Percentiles rank a stretch among this genome's conserved stretches.
These are phyloP conservation scores for Didymella lethalis DNA, from an alignment of 2,329 filamentous ascomycete species.

Conservation along the genomic window DNA sequence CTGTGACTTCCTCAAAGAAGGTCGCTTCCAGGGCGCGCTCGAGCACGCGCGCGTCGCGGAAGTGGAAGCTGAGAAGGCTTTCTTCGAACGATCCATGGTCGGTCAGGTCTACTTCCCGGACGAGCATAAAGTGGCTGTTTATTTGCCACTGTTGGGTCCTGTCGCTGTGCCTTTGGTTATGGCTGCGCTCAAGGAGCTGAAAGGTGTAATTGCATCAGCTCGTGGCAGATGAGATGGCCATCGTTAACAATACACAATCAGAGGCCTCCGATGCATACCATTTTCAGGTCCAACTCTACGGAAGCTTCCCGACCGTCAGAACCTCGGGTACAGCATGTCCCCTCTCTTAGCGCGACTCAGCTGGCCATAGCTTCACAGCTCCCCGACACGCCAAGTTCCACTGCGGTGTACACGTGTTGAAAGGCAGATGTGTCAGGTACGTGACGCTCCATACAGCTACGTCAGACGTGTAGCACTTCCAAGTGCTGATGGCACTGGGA, in stretches of 20 bases:
- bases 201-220: conserved; percentile 22
- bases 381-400: conserved; percentile 9
- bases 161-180: conserved; percentile 89
- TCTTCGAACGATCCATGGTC: conserved; percentile 99
- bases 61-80: conserved; percentile 87
- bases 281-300: not conserved
- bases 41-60: conserved; percentile 85
- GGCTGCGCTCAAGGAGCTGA: conserved; percentile 76
- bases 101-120: conserved; percentile 98
- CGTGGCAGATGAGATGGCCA: conserved; percentile 5
- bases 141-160: conserved; percentile 87
- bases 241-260: not conserved
- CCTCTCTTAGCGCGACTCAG: conserved; percentile 8
- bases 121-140: conserved; percentile 97
- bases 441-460: not conserved
- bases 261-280: not conserved
- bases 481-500: not conserved
- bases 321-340: conserved; percentile 15
- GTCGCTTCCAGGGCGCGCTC: conserved; percentile 71
- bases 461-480: not conserved
- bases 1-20: conserved; percentile 72
- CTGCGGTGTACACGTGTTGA: conserved; percentile 14
- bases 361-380: conserved; percentile 16
- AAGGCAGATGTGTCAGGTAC: not conserved
- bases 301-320: not conserved